These are phyloP conservation scores for Cynanchum wilfordii DNA, from an alignment of 257 asterid species.

Conservation along the genomic window DNA sequence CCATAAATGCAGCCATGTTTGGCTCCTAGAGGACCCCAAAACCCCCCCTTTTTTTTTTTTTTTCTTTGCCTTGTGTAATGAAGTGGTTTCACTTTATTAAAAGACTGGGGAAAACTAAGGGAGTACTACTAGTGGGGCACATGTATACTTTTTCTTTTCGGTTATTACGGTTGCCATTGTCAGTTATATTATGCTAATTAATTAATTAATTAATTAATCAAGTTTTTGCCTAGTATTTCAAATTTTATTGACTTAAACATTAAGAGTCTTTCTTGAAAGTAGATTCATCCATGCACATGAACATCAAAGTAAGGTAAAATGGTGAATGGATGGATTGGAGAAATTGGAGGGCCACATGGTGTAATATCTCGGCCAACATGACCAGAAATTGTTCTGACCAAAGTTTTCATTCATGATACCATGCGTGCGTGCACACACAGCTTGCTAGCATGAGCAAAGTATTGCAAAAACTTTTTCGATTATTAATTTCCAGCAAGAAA, in stretches of 20 bases:
- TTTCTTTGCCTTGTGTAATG: not conserved
- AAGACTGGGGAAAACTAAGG: not conserved
- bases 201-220: not conserved
- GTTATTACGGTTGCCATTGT: not conserved
- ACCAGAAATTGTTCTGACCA: not conserved
- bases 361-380: not conserved
- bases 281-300: no score
- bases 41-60: not conserved
- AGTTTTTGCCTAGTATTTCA: no score
- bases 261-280: no score
- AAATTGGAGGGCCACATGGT: not conserved
- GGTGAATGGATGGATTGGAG: not conserved
- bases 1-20: slow-evolving; percentile 31
- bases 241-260: no score
- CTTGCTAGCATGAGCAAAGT: not conserved
- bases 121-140: not conserved
- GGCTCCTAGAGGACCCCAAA: slow-evolving; percentile 24
- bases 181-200: not conserved
- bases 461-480: not conserved
- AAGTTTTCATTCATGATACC: not conserved
- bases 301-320: not conserved
- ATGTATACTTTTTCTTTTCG: not conserved
- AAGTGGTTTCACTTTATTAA: slow-evolving; percentile 12
- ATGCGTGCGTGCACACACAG: not conserved
- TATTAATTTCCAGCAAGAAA: not conserved